Evolutionary conservation across 176 grass and related monocot genomes (phyloP).

Genomic region (Carex cristatella): DNA sequence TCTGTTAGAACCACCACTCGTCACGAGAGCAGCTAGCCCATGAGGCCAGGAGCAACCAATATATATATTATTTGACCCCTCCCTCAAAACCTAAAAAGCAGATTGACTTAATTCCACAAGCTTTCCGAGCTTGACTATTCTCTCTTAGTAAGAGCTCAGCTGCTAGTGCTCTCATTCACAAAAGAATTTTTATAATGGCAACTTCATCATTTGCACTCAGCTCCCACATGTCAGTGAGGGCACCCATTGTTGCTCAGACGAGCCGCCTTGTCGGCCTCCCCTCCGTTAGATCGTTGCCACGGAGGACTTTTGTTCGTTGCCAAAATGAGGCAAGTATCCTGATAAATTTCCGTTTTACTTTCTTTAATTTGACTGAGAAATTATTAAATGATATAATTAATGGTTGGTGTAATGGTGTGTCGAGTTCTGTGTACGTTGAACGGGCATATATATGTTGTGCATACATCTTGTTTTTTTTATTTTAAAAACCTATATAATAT

Average conservation of each 20-base stretch:
- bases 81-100: neutral
- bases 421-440: too few species aligned
- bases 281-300: neutral
- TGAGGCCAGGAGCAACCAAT: neutral
- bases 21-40: neutral
- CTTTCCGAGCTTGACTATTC: too few species aligned
- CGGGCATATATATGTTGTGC: too few species aligned
- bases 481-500: too few species aligned
- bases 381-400: neutral
- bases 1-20: neutral
- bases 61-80: neutral
- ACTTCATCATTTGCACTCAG: neutral
- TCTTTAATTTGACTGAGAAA: neutral
- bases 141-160: too few species aligned
- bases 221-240: neutral
- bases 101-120: too few species aligned
- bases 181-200: neutral
- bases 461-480: too few species aligned
- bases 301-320: neutral
- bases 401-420: too few species aligned
- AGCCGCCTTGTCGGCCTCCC: neutral
- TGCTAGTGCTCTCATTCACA: neutral
- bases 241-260: neutral
- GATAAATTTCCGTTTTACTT: neutral
- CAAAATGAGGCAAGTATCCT: slow-evolving; percentile 2